Conservation (phyloP, 768 basidiomycete genomes). For the Rhizopogon salebrosus region DNA sequence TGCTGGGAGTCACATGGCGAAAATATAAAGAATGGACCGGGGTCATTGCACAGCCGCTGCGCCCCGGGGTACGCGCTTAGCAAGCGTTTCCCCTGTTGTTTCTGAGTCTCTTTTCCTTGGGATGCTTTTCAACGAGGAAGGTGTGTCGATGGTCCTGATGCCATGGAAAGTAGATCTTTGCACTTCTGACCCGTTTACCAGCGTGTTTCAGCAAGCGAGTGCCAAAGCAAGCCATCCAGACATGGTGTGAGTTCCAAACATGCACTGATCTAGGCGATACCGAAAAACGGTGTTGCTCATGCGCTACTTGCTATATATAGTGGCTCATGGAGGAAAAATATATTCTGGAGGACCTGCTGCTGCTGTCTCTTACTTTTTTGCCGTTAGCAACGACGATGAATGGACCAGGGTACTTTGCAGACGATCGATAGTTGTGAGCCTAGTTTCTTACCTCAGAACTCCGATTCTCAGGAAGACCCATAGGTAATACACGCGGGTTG, state of each 20-base stretch:
- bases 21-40: too few species aligned
- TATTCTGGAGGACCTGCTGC: constrained; percentile 6
- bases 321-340: constrained; percentile 19
- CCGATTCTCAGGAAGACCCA: background rate
- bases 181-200: background rate
- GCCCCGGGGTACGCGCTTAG: too few species aligned
- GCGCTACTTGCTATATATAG: constrained; percentile 8
- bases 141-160: background rate
- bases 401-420: constrained; percentile 21
- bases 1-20: too few species aligned
- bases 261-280: background rate
- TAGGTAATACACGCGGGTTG: constrained; percentile 27
- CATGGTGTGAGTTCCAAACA: constrained; percentile 17
- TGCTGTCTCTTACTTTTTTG: constrained; percentile 26
- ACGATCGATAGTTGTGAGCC: constrained; percentile 25
- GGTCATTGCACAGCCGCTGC: too few species aligned
- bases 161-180: background rate
- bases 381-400: constrained; percentile 19
- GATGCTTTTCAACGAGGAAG: background rate
- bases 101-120: background rate
- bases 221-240: constrained; percentile 13
- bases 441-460: constrained; percentile 6
- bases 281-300: background rate
- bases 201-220: constrained; percentile 26
- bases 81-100: too few species aligned